Percentiles rank a stretch among this genome's conserved stretches.
Conservation (phyloP, 257 asterid species). For the Plantago ovata region DNA sequence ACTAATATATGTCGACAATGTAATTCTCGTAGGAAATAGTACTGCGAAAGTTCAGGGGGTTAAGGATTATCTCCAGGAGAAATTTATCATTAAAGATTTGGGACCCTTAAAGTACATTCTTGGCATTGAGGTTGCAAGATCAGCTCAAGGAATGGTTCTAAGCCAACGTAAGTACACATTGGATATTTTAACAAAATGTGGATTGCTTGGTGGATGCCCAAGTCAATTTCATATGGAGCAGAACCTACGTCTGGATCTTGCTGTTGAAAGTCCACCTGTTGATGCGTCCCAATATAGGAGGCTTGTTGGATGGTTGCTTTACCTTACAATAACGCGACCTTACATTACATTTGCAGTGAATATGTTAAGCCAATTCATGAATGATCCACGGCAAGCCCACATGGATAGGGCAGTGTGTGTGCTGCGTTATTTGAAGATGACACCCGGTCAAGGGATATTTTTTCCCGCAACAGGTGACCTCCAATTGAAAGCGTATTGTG, state of each 20-base stretch:
- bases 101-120: too few species aligned
- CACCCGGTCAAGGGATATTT: too few species aligned
- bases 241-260: not conserved
- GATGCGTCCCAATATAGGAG: not conserved
- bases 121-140: too few species aligned
- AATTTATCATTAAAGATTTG: too few species aligned
- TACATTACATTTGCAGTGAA: not conserved
- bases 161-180: too few species aligned
- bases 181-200: not conserved
- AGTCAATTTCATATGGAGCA: constrained; percentile 3
- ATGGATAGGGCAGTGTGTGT: too few species aligned
- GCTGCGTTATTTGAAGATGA: too few species aligned
- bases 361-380: not conserved
- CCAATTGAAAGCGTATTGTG: not conserved
- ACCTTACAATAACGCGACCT: constrained; percentile 6
- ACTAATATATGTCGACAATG: constrained; percentile 3
- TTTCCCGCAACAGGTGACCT: not conserved
- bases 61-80: not conserved
- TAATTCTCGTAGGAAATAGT: not conserved
- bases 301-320: not conserved
- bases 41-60: not conserved
- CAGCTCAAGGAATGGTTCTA: too few species aligned
- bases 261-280: not conserved
- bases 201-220: not conserved
- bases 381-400: too few species aligned